Conservation (phyloP, 441 rosid species). For the Biscutella laevigata region DNA sequence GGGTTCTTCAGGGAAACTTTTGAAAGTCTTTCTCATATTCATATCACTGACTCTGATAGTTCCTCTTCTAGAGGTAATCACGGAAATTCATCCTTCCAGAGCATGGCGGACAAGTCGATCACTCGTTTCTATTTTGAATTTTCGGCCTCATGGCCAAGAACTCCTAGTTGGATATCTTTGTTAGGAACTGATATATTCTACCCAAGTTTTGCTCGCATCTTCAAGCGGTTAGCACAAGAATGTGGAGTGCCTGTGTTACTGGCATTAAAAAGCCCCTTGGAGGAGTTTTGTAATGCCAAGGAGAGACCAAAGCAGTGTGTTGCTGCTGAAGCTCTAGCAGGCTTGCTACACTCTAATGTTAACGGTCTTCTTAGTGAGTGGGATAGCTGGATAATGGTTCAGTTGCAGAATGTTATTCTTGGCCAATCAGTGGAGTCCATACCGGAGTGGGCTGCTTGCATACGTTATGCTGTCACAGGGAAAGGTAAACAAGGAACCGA, state of each 20-base stretch:
- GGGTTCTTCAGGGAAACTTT: constrained; percentile 89
- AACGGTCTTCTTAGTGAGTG: constrained; percentile 74
- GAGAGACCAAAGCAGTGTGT: constrained; percentile 99
- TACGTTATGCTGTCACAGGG: constrained; percentile 99
- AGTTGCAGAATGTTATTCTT: constrained; percentile 75
- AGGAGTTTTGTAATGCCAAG: constrained; percentile 81
- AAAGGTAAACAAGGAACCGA: constrained; percentile 86
- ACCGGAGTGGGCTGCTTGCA: constrained; percentile 98
- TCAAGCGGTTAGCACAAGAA: constrained; percentile 92
- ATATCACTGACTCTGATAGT: constrained; percentile 70
- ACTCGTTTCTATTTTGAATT: constrained; percentile 95
- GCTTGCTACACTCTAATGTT: constrained; percentile 85
- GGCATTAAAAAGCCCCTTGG: constrained; percentile 64
- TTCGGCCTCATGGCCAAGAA: constrained; percentile 98
- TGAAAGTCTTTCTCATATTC: constrained; percentile 93
- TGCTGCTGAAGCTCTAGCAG: constrained; percentile 98
- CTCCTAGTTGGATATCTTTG: constrained; percentile 97
- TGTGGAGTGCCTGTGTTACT: constrained; percentile 83
- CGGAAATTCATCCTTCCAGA: constrained; percentile 84
- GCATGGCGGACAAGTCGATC: constrained; percentile 89
- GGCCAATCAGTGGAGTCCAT: constrained; percentile 90
- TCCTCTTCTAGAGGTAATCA: constrained; percentile 66
- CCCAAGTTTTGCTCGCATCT: constrained; percentile 88
- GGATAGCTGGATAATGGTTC: constrained; percentile 91
- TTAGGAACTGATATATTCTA: constrained; percentile 88